Base-by-base conservation (phyloP, 2,329 filamentous ascomycete genomes). In the Arthrobotrys sinensis region DNA sequence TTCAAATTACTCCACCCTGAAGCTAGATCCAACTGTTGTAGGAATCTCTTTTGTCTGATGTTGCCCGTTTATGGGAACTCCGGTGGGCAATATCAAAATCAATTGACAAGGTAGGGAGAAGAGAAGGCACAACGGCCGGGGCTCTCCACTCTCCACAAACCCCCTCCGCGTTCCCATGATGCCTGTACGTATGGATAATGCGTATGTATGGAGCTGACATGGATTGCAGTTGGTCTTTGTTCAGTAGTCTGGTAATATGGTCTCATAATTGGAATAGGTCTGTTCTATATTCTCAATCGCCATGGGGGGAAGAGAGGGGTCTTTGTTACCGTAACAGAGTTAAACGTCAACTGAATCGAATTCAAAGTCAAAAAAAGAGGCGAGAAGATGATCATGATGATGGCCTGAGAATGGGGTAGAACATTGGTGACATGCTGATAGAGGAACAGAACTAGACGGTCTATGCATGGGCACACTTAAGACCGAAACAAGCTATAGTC, bases 121-220 rank as follows among this genome's bases (percentile, higher is more conserved):
- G 62, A 45, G 46, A 73, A 73, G 69, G 60, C 69, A 66, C 55
- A 60, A 65, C 60, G 69, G 60, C 69, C 50, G 69, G 70, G 63
- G 36, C 40, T 65, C 63, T 68, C 63, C 70, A 75, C 63, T 73
- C 70, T 68, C 70, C 70, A 63, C 70, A 62, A 64, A 65, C 38
- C 4, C 52, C 40, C 63, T 62, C 53, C 62, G 52, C 63, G 40
- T 53, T 46, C 70, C 50, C 70, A 67, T 75, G 63, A 67, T 65
- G 43, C 48, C 40, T 75, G 70, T 48, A 48, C 24, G 43, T 50
- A 50, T 50, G 55, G 55, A 12, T 14, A 28, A 38, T 16, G n/a
- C 21, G 19, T 46, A 24, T 60, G 68, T 40, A 36, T 55, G 32
- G 52, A 63, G 45, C 45, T 32, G 70, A 67, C 62, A 75, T 67